phyloP scores from a whole-genome alignment of 2,329 filamentous ascomycete genomes.

The Xylaria sp. region DNA sequence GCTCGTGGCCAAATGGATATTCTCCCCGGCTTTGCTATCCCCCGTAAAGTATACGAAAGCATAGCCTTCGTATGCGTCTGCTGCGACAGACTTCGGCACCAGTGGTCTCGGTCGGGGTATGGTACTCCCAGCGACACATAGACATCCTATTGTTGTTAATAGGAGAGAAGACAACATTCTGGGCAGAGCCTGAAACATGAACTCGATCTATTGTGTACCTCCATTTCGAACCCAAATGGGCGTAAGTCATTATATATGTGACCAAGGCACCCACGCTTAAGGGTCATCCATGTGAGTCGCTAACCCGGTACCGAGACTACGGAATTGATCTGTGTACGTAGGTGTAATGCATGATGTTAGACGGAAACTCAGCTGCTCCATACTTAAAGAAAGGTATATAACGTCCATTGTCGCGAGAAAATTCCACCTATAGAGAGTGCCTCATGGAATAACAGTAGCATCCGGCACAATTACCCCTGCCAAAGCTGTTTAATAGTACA shows the following conservation, averaged over 20 bases:
- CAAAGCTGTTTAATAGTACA: neutral
- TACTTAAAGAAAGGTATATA: neutral
- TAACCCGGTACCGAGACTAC: neutral
- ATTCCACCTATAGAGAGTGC: conserved; percentile 14
- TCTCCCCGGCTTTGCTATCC: conserved; percentile 57
- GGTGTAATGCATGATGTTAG: neutral
- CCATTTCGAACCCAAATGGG: too few species aligned
- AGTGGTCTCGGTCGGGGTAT: conserved; percentile 31
- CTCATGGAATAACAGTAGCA: neutral
- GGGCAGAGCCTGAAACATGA: neutral
- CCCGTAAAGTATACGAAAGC: conserved; percentile 64
- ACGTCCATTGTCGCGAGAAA: neutral
- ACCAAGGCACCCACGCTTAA: too few species aligned
- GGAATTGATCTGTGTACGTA: neutral
- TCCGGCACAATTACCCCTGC: conserved; percentile 16
- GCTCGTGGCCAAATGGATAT: conserved; percentile 63
- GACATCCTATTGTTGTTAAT: conserved; percentile 17
- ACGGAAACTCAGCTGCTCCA: neutral
- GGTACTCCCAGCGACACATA: conserved; percentile 16
- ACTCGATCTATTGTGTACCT: neutral
- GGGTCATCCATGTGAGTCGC: neutral
- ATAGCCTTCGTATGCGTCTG: conserved; percentile 54
- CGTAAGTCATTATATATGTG: neutral
- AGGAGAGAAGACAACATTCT: conserved; percentile 26
- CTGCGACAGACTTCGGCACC: conserved; percentile 18